Evolutionary conservation across 345 rosid genomes (phyloP).

Genomic region (Euphorbia pulcherrima): DNA sequence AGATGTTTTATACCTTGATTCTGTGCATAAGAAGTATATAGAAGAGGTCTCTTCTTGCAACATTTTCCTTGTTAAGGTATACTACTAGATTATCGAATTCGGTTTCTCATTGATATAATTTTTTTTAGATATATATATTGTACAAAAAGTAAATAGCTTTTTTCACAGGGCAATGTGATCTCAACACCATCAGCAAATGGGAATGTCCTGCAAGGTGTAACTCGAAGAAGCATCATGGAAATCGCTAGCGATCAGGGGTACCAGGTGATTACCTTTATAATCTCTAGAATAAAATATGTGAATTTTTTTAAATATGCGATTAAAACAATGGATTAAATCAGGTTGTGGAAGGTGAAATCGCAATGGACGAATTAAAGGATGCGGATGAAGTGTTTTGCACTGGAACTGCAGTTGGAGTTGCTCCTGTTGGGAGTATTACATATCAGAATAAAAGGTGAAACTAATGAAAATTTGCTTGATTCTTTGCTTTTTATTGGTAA

Average conservation of each 20-base stretch:
- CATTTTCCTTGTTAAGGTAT: slow-evolving; percentile 74
- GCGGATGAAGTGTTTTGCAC: slow-evolving; percentile 62
- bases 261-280: slow-evolving; percentile 28
- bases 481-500: not conserved
- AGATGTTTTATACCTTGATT: slow-evolving; percentile 83
- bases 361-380: slow-evolving; percentile 38
- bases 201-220: slow-evolving; percentile 69
- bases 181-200: slow-evolving; percentile 75
- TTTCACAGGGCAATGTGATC: slow-evolving; percentile 50
- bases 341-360: slow-evolving; percentile 41
- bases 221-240: slow-evolving; percentile 69
- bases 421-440: slow-evolving; percentile 43
- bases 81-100: not conserved
- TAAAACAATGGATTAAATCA: slow-evolving; percentile 9
- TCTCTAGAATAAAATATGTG: not conserved
- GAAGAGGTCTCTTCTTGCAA: slow-evolving; percentile 91
- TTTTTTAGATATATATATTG: too few relatives aligned
- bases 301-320: not conserved
- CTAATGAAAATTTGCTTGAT: too few relatives aligned
- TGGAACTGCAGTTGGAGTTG: slow-evolving; percentile 54
- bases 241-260: slow-evolving; percentile 67
- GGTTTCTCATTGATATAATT: too few relatives aligned
- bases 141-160: not conserved
- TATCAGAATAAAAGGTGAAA: slow-evolving; percentile 39
- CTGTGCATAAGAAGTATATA: slow-evolving; percentile 48